phyloP scores from a whole-genome alignment of 2,329 filamentous ascomycete genomes.

The Aspergillus nomiae region DNA sequence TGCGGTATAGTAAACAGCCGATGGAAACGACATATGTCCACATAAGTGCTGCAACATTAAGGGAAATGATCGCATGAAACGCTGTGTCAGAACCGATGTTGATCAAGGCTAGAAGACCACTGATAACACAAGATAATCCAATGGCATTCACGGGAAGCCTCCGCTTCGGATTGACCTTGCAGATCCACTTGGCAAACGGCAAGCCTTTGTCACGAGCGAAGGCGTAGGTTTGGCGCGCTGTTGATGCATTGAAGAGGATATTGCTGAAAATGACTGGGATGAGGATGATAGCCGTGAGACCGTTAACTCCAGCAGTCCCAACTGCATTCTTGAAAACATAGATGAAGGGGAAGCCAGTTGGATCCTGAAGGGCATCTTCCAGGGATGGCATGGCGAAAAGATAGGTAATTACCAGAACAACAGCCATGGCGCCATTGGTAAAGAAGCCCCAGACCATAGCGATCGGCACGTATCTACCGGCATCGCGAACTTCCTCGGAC shows the following conservation, averaged over 20 bases:
- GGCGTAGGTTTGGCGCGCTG: slow-evolving; percentile 44
- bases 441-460: slow-evolving; percentile 50
- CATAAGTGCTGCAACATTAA: slow-evolving; percentile 51
- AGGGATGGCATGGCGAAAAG: slow-evolving; percentile 41
- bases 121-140: slow-evolving; percentile 32
- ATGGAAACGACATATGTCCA: slow-evolving; percentile 55
- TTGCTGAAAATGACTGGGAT: slow-evolving; percentile 42
- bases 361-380: slow-evolving; percentile 39
- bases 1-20: slow-evolving; percentile 47
- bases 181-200: slow-evolving; percentile 44
- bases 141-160: slow-evolving; percentile 48
- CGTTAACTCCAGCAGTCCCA: slow-evolving; percentile 28
- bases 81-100: slow-evolving; percentile 55
- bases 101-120: slow-evolving; percentile 48
- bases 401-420: slow-evolving; percentile 48
- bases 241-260: slow-evolving; percentile 43
- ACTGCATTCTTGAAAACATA: slow-evolving; percentile 46
- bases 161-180: slow-evolving; percentile 35
- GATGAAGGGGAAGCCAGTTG: slow-evolving; percentile 50
- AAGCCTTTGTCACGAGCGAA: slow-evolving; percentile 49
- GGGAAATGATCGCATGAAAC: slow-evolving; percentile 55
- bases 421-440: slow-evolving; percentile 47
- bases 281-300: slow-evolving; percentile 44
- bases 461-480: slow-evolving; percentile 47
- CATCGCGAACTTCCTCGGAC: slow-evolving; percentile 53